Evolutionary conservation across 805 yeast species (phyloP).

Genomic region (Helenozyma rhizophorensis): DNA sequence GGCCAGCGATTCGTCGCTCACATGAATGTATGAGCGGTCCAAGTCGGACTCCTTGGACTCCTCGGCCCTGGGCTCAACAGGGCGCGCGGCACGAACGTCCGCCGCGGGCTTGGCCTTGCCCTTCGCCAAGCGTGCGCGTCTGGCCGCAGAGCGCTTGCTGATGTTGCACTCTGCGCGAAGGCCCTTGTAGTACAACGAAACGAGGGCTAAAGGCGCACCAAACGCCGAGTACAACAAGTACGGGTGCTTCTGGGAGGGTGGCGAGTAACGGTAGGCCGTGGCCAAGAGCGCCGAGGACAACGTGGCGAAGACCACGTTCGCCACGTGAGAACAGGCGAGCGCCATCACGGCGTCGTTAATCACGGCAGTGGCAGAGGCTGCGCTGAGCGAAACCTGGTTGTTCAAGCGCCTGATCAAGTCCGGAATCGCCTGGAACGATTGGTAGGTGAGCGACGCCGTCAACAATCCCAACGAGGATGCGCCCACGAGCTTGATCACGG

Average conservation of each 20-base stretch:
- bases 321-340: conserved; percentile 20
- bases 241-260: conserved; percentile 60
- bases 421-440: conserved; percentile 31
- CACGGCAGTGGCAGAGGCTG: conserved; percentile 9
- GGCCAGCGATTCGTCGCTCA: conserved; percentile 34
- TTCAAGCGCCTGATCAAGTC: conserved; percentile 25
- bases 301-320: conserved; percentile 41
- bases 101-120: not conserved
- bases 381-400: conserved; percentile 11
- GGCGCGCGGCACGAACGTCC: no score
- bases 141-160: conserved; percentile 1
- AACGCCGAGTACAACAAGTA: conserved; percentile 64
- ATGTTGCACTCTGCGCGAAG: conserved; percentile 1
- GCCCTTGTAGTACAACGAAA: conserved; percentile 8
- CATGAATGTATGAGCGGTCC: conserved; percentile 39
- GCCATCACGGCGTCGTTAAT: conserved; percentile 18
- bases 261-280: conserved; percentile 54
- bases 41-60: conserved; percentile 24
- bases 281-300: conserved; percentile 45
- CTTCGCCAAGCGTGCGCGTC: not conserved
- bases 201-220: conserved; percentile 43
- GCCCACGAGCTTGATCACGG: conserved; percentile 56
- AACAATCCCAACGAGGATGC: conserved; percentile 65
- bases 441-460: conserved; percentile 46
- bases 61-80: conserved; percentile 1